Evolutionary conservation across 768 basidiomycete species (phyloP).

Genomic region (Chalciporus chontae): DNA sequence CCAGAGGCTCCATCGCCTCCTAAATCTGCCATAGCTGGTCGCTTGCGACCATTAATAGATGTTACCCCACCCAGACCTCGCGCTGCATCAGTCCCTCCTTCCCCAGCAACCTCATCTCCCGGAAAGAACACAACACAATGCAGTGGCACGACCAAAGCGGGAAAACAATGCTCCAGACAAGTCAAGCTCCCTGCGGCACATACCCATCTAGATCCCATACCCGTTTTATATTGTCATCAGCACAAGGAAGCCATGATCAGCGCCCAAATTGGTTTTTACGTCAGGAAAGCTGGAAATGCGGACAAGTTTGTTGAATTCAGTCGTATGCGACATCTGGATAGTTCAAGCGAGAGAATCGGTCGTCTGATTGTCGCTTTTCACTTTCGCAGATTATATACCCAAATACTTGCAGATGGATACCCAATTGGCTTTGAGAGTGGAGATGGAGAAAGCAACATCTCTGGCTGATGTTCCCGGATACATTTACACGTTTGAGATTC

Average conservation of each 20-base stretch:
- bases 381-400: slow-evolving; percentile 66
- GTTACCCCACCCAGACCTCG: slow-evolving; percentile 21
- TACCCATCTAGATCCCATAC: slow-evolving; percentile 23
- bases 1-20: slow-evolving; percentile 1
- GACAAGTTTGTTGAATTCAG: slow-evolving; percentile 54
- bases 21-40: slow-evolving; percentile 1
- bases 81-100: slow-evolving; percentile 14
- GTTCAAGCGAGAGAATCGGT: neutral
- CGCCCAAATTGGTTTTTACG: slow-evolving; percentile 52
- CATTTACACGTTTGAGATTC: slow-evolving; percentile 80
- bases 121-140: slow-evolving; percentile 43
- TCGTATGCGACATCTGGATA: slow-evolving; percentile 35
- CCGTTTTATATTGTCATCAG: slow-evolving; percentile 56
- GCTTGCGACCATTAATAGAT: slow-evolving; percentile 9
- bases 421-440: slow-evolving; percentile 49
- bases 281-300: slow-evolving; percentile 37
- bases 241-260: slow-evolving; percentile 54
- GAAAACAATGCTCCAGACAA: slow-evolving; percentile 56
- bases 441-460: slow-evolving; percentile 55
- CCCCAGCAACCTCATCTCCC: slow-evolving; percentile 17
- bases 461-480: slow-evolving; percentile 64
- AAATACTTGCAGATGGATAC: slow-evolving; percentile 59
- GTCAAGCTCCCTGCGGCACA: slow-evolving; percentile 43
- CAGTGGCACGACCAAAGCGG: slow-evolving; percentile 60
- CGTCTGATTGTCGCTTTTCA: slow-evolving; percentile 25